Conservation (phyloP, 441 rosid species). For the Raphanus hybrid region DNA sequence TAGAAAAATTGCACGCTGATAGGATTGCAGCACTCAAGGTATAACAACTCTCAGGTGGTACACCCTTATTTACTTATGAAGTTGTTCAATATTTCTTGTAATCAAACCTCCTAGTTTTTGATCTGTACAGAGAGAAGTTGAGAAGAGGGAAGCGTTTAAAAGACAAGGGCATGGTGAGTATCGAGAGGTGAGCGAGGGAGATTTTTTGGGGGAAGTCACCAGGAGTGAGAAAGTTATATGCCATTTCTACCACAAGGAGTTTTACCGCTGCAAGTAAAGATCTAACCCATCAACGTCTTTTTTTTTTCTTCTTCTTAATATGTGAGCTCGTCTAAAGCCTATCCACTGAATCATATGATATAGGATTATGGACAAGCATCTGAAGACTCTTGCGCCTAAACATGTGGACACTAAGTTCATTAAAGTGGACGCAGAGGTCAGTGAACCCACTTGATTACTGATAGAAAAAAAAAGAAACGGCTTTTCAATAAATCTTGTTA, state of each 20-base stretch:
- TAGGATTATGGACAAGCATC: conserved; percentile 96
- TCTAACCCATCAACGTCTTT: background rate
- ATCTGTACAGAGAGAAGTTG: conserved; percentile 94
- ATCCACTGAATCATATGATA: too few species aligned
- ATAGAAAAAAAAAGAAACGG: background rate
- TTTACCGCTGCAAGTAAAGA: conserved; percentile 90
- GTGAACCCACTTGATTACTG: conserved; percentile 25
- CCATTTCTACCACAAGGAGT: conserved; percentile 88
- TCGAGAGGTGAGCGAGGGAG: conserved; percentile 84
- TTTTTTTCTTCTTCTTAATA: background rate
- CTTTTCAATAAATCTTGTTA: background rate
- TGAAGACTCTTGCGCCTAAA: conserved; percentile 75
- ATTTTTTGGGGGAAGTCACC: conserved; percentile 95
- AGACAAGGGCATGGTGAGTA: conserved; percentile 90
- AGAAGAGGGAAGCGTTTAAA: conserved; percentile 80
- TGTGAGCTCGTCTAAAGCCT: background rate
- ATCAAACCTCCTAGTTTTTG: too few species aligned
- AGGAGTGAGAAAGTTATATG: conserved; percentile 83
- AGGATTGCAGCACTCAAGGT: conserved; percentile 95
- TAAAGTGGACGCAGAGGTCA: conserved; percentile 90
- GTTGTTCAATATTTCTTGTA: background rate
- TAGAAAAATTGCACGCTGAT: conserved; percentile 89
- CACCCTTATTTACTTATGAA: background rate
- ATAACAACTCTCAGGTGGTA: too few species aligned
- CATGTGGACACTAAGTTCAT: conserved; percentile 86